Percentiles rank a stretch among this genome's conserved stretches.
Conservation (phyloP, 345 rosid genomes). For the Hypericum perforatum region DNA sequence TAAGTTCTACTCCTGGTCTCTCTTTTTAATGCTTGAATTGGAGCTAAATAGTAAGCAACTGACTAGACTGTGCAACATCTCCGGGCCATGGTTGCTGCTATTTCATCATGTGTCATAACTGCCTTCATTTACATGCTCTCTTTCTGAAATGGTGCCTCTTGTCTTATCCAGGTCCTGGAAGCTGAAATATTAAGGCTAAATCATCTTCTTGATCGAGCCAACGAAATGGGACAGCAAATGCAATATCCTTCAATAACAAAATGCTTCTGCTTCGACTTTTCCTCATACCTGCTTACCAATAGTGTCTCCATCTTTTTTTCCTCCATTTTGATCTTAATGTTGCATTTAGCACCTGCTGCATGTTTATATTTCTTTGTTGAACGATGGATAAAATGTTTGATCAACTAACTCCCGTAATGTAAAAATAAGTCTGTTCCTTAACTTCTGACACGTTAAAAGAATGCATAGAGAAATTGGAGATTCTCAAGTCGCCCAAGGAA, state of each 20-base stretch:
- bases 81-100: too few species aligned
- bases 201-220: constrained; percentile 83
- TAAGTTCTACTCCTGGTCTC: constrained; percentile 26
- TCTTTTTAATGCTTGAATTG: constrained; percentile 3
- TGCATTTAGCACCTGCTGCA: too few species aligned
- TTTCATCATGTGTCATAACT: too few species aligned
- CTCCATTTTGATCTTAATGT: too few species aligned
- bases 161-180: constrained; percentile 48
- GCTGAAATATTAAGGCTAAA: constrained; percentile 50
- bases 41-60: not conserved
- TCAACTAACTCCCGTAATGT: not conserved
- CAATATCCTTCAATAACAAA: constrained; percentile 61
- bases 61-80: too few species aligned
- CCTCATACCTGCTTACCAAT: too few species aligned
- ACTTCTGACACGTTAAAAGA: constrained; percentile 73
- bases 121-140: too few species aligned
- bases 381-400: too few species aligned
- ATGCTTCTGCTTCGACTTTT: not conserved
- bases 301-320: too few species aligned
- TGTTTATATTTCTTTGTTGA: too few species aligned
- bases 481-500: constrained; percentile 60
- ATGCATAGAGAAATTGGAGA: constrained; percentile 69
- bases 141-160: constrained; percentile 11
- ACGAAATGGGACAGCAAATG: constrained; percentile 58
- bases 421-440: constrained; percentile 31